These are phyloP conservation scores for Chenopodium suecicum DNA, from an alignment of 148 eudicot genomes.

Conservation along the genomic window DNA sequence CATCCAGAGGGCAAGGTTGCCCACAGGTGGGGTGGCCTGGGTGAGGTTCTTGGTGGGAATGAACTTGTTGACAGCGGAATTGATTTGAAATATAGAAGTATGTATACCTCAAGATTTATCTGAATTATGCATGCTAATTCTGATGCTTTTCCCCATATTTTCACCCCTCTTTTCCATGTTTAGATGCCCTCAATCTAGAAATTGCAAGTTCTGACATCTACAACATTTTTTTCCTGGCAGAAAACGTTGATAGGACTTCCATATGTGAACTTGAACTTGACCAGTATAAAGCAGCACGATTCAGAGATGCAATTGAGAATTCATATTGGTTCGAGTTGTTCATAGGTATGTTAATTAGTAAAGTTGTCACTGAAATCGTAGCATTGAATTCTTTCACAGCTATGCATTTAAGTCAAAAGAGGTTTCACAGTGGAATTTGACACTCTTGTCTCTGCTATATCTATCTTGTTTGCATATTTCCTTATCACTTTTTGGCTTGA, in stretches of 20 bases:
- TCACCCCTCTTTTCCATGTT: conserved; percentile 4
- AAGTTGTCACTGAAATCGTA: background rate
- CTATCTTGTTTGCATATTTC: background rate
- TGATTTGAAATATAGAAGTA: conserved; percentile 73
- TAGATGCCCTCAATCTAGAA: background rate
- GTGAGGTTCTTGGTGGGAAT: conserved; percentile 97
- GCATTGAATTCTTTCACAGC: background rate
- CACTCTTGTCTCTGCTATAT: background rate
- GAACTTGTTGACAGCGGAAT: conserved; percentile 93
- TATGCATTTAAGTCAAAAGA: background rate
- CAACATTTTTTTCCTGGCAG: conserved; percentile 39
- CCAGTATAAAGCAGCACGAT: conserved; percentile 72
- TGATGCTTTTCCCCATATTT: background rate
- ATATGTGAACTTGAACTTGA: conserved; percentile 82
- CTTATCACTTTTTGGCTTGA: background rate
- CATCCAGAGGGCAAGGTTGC: conserved; percentile 56
- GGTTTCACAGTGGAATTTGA: background rate
- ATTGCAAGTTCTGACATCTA: background rate
- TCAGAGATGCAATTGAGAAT: conserved; percentile 84
- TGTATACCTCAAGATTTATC: conserved; percentile 16
- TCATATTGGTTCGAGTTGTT: conserved; percentile 95
- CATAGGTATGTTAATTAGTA: conserved; percentile 54
- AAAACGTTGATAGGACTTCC: conserved; percentile 59
- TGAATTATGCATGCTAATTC: background rate
- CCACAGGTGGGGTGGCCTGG: conserved; percentile 98